These are phyloP conservation scores for Alternaria atra DNA, from an alignment of 2,329 filamentous ascomycete species.

Conservation along the genomic window DNA sequence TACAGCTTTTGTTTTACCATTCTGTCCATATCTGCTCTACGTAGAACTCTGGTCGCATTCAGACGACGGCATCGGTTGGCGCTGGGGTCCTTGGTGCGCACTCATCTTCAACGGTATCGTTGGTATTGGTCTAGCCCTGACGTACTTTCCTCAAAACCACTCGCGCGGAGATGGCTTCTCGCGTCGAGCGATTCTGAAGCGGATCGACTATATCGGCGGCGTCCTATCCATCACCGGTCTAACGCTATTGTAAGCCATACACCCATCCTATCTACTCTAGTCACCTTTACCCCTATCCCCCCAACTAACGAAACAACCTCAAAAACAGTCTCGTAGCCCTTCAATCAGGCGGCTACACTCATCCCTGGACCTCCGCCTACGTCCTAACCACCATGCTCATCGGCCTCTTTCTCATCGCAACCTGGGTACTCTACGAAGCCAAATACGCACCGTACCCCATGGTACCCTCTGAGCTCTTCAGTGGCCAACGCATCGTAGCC, in stretches of 20 bases:
- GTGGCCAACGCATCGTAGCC: neutral
- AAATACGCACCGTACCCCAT: neutral
- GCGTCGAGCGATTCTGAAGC: neutral
- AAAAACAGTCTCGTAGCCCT: constrained; percentile 46
- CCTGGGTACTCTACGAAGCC: constrained; percentile 29
- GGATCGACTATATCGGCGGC: constrained; percentile 13
- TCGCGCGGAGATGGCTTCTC: constrained; percentile 27
- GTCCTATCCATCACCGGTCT: constrained; percentile 45
- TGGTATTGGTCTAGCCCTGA: constrained; percentile 40
- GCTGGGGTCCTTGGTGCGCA: constrained; percentile 49
- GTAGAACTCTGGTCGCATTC: constrained; percentile 42
- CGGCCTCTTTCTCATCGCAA: constrained; percentile 41
- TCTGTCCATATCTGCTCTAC: constrained; percentile 46
- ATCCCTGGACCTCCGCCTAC: constrained; percentile 52
- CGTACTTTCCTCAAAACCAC: constrained; percentile 46
- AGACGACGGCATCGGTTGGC: constrained; percentile 38
- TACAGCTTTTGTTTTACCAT: constrained; percentile 48
- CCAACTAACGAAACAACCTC: constrained; percentile 15
- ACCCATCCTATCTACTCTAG: too few relatives aligned
- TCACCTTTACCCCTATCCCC: neutral
- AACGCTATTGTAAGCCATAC: constrained; percentile 31
- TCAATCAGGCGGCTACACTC: constrained; percentile 52
- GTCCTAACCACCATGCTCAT: constrained; percentile 49
- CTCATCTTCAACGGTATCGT: constrained; percentile 46
- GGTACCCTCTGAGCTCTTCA: neutral